These are phyloP conservation scores for Gaertneriomyces semiglobifer DNA, from an alignment of 192 early-diverging fungal species.

Conservation along the genomic window DNA sequence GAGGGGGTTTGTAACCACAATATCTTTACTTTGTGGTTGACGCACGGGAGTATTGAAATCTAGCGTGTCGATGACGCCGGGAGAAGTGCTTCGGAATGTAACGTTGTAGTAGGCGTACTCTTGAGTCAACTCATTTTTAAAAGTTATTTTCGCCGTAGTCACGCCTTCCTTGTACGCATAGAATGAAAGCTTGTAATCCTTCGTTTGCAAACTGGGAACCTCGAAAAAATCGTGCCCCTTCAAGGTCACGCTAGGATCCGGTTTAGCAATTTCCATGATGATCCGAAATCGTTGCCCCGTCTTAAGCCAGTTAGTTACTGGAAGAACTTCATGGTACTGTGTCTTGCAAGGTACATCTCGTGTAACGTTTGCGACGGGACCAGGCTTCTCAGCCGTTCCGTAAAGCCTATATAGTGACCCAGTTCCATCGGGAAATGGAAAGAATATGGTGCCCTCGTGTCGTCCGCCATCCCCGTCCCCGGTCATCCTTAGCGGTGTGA, in stretches of 20 bases:
- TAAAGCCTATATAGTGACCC: slow-evolving; percentile 60
- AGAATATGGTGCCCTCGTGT: slow-evolving; percentile 61
- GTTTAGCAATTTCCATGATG: slow-evolving; percentile 48
- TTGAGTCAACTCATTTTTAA: slow-evolving; percentile 60
- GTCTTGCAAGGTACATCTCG: slow-evolving; percentile 61
- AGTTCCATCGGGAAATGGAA: slow-evolving; percentile 59
- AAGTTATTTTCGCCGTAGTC: slow-evolving; percentile 48
- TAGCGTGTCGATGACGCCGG: slow-evolving; percentile 49
- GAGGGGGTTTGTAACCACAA: slow-evolving; percentile 53
- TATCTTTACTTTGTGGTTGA: slow-evolving; percentile 34
- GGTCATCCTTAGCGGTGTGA: slow-evolving; percentile 47
- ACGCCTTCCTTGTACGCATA: slow-evolving; percentile 60
- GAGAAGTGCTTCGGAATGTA: slow-evolving; percentile 50
- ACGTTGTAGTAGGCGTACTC: slow-evolving; percentile 55
- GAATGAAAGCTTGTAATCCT: slow-evolving; percentile 59
- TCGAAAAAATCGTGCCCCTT: slow-evolving; percentile 61
- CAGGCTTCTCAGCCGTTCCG: slow-evolving; percentile 55
- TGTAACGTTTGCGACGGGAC: slow-evolving; percentile 44
- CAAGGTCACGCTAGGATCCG: slow-evolving; percentile 54
- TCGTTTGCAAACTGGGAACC: slow-evolving; percentile 42
- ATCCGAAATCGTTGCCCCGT: slow-evolving; percentile 51
- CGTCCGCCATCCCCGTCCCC: slow-evolving; percentile 52
- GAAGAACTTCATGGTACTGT: slow-evolving; percentile 46
- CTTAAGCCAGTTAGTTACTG: slow-evolving; percentile 57
- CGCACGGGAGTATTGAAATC: slow-evolving; percentile 48